A percentile compares a stretch with the other conserved stretches of the same genome.
phyloP scores from a whole-genome alignment of 1,139 yeast genomes.

The Yamadazyma trypodendri region DNA sequence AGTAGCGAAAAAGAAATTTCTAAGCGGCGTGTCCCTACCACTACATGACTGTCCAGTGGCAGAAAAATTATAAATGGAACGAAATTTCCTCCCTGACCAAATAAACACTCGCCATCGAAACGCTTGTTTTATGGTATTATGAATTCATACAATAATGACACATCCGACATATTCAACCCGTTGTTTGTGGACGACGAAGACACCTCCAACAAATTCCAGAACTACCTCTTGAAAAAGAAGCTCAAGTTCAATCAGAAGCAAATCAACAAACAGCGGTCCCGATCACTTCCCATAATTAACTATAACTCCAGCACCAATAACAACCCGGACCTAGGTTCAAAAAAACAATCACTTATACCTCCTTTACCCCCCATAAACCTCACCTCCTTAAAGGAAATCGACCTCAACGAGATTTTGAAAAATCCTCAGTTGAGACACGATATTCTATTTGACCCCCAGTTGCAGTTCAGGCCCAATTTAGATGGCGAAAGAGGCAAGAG shows the following conservation, averaged over 20 bases:
- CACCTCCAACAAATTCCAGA: slow-evolving; percentile 13
- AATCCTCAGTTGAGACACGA: slow-evolving; percentile 94
- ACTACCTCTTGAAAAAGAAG: slow-evolving; percentile 15
- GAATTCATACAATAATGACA: slow-evolving; percentile 12
- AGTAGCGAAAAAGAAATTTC: slow-evolving; percentile 1
- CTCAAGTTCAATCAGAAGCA: slow-evolving; percentile 16
- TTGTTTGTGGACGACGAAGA: slow-evolving; percentile 12
- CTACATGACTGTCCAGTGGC: not conserved
- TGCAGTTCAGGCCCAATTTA: slow-evolving; percentile 87
- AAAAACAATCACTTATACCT: slow-evolving; percentile 21
- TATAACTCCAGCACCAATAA: slow-evolving; percentile 16
- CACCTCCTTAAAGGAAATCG: slow-evolving; percentile 82
- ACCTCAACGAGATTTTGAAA: slow-evolving; percentile 81
- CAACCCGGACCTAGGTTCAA: slow-evolving; percentile 15
- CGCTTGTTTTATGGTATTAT: slow-evolving; percentile 1
- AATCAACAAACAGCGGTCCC: slow-evolving; percentile 41
- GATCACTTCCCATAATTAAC: slow-evolving; percentile 45
- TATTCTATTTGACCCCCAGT: slow-evolving; percentile 85
- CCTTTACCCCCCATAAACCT: slow-evolving; percentile 80
- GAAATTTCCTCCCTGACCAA: slow-evolving; percentile 2
- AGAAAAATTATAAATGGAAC: slow-evolving; percentile 1
- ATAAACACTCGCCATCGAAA: not conserved
- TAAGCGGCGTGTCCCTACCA: not conserved
- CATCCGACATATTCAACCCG: slow-evolving; percentile 11
- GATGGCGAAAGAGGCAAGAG: slow-evolving; percentile 88